Evolutionary conservation across 176 grass and related monocot species (phyloP).

Genomic region (Raddia guianensis): DNA sequence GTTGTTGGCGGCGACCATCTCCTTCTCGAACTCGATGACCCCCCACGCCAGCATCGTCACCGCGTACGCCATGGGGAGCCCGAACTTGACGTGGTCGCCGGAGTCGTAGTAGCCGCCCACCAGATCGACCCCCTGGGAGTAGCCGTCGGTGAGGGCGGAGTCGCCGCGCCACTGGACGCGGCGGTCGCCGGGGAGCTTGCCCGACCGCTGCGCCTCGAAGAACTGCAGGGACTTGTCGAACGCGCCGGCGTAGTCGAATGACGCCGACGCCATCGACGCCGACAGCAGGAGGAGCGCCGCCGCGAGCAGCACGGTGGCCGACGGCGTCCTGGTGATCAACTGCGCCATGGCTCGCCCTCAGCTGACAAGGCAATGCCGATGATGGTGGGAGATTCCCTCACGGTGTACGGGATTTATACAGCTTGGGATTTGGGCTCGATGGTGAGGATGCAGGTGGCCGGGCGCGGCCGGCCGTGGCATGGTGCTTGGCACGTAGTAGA

Average conservation of each 20-base stretch:
- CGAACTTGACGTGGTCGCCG: slow-evolving; percentile 94
- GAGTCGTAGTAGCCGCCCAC: slow-evolving; percentile 95
- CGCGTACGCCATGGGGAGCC: slow-evolving; percentile 80
- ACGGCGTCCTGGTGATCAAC: slow-evolving; percentile 2
- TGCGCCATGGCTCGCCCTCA: slow-evolving; percentile 64
- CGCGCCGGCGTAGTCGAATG: slow-evolving; percentile 66
- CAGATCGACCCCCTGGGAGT: slow-evolving; percentile 65
- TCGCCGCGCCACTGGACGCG: slow-evolving; percentile 79
- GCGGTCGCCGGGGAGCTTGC: slow-evolving; percentile 75
- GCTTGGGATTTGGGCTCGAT: background rate
- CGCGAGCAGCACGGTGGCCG: slow-evolving; percentile 33
- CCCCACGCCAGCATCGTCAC: slow-evolving; percentile 79
- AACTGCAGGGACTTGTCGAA: slow-evolving; percentile 86
- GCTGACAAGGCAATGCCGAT: background rate
- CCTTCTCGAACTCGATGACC: slow-evolving; percentile 82
- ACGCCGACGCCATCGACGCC: background rate
- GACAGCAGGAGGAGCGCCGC: slow-evolving; percentile 39
- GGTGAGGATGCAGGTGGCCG: slow-evolving; percentile 4
- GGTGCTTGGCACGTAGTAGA: slow-evolving; percentile 59
- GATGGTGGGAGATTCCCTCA: slow-evolving; percentile 29
- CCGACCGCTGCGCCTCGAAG: slow-evolving; percentile 87
- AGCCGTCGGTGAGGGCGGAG: slow-evolving; percentile 82
- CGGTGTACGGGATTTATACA: slow-evolving; percentile 47
- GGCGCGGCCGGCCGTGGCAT: slow-evolving; percentile 38
- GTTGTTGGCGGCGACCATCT: slow-evolving; percentile 67